Conservation (phyloP, 208 protist genomes). For the Leishmania braziliensis region DNA sequence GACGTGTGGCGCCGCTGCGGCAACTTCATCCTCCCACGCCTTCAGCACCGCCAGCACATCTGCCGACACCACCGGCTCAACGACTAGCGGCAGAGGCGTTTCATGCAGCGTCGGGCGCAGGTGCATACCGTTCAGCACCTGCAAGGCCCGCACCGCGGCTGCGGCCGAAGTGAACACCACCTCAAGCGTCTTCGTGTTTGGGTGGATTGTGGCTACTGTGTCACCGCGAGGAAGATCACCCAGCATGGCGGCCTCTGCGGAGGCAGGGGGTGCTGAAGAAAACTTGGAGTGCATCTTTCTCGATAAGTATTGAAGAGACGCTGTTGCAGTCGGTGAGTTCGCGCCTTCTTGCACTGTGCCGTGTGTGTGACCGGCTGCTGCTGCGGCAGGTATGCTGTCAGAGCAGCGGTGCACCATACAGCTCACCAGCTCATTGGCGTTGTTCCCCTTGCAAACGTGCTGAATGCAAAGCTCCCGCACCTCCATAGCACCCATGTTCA, state of each 20-base stretch:
- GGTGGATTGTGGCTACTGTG: slow-evolving; percentile 16
- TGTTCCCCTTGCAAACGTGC: slow-evolving; percentile 26
- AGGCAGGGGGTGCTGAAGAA: neutral
- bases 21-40: slow-evolving; percentile 25
- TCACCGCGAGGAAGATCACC: slow-evolving; percentile 19
- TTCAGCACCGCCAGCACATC: slow-evolving; percentile 55
- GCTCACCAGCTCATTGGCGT: slow-evolving; percentile 43
- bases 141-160: slow-evolving; percentile 56
- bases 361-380: neutral
- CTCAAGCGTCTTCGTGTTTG: slow-evolving; percentile 56
- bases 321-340: neutral
- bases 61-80: slow-evolving; percentile 70
- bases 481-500: slow-evolving; percentile 61
- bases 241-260: neutral
- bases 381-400: neutral
- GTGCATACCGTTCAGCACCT: slow-evolving; percentile 40
- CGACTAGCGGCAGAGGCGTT: slow-evolving; percentile 31
- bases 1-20: neutral
- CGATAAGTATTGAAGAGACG: neutral
- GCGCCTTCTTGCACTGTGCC: neutral
- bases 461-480: slow-evolving; percentile 61
- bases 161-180: slow-evolving; percentile 57
- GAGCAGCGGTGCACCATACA: slow-evolving; percentile 51
- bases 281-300: neutral
- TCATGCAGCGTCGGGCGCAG: slow-evolving; percentile 19